A percentile compares a stretch with the other conserved stretches of the same genome.
phyloP scores from a whole-genome alignment of 2,329 filamentous ascomycete species.

The Coniochaeta prunicola region DNA sequence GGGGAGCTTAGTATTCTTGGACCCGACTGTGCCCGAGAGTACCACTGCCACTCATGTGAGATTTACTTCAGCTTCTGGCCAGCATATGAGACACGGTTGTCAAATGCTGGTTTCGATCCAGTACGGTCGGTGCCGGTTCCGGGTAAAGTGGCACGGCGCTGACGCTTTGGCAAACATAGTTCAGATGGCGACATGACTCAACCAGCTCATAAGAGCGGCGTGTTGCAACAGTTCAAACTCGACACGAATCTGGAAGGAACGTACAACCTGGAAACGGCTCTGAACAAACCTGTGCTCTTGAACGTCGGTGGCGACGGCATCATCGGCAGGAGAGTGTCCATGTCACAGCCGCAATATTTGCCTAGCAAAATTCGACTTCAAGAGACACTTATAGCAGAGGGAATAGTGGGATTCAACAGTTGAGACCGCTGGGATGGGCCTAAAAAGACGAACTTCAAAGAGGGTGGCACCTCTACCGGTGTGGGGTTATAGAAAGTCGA shows the following conservation, averaged over 20 bases:
- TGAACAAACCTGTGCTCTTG: constrained; percentile 10
- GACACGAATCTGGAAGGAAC: neutral
- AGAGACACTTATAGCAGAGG: constrained; percentile 12
- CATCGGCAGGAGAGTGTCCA: constrained; percentile 17
- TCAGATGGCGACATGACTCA: constrained; percentile 3
- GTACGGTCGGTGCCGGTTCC: constrained; percentile 5
- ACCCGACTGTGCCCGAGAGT: constrained; percentile 12
- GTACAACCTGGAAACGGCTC: constrained; percentile 6
- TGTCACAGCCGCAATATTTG: constrained; percentile 6
- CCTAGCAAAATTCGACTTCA: neutral
- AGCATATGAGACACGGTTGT: neutral
- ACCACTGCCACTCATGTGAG: constrained; percentile 14
- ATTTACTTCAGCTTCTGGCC: constrained; percentile 7
- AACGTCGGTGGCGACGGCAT: constrained; percentile 15
- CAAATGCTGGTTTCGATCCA: constrained; percentile 16
- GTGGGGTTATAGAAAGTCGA: no score
- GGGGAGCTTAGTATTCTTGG: constrained; percentile 16
- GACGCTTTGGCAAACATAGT: neutral
- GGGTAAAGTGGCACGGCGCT: neutral
- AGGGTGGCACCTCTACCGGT: no score
- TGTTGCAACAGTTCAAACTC: constrained; percentile 16
- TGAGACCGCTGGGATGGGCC: neutral
- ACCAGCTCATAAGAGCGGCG: constrained; percentile 9
- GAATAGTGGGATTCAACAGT: constrained; percentile 17
- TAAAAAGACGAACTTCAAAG: no score